Conservation (phyloP, 2,329 filamentous ascomycete genomes). For the Daldinia sp. region DNA sequence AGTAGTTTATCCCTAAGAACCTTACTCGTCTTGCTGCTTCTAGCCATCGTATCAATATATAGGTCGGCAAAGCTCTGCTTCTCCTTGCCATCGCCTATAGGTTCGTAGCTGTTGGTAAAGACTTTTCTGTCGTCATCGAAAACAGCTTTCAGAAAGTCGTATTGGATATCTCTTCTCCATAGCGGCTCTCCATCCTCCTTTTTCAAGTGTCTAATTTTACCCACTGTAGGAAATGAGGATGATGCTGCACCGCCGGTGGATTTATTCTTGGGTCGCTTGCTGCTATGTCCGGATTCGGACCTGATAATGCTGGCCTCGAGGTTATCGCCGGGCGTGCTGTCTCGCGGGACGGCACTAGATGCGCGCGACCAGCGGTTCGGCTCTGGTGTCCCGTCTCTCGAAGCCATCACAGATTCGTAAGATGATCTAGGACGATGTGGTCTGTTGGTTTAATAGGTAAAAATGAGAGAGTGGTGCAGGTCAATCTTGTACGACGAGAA, state of each 20-base stretch:
- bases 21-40: constrained; percentile 99
- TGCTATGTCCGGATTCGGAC: constrained; percentile 42
- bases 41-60: constrained; percentile 98
- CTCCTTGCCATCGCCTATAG: constrained; percentile 58
- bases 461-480: constrained; percentile 10
- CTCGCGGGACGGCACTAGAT: constrained; percentile 43
- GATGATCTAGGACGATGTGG: constrained; percentile 15
- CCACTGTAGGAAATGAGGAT: constrained; percentile 53
- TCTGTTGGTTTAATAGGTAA: constrained; percentile 6
- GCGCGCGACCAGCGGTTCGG: constrained; percentile 46
- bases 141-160: constrained; percentile 83
- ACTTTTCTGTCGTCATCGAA: constrained; percentile 80
- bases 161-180: constrained; percentile 90
- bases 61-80: constrained; percentile 91
- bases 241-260: constrained; percentile 38
- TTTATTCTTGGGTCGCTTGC: constrained; percentile 47
- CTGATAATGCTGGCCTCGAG: constrained; percentile 48
- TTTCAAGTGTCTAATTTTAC: constrained; percentile 86
- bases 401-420: constrained; percentile 43
- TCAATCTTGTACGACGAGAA: constrained; percentile 1
- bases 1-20: constrained; percentile 96
- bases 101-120: constrained; percentile 91
- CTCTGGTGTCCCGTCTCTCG: constrained; percentile 46
- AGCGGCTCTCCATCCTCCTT: constrained; percentile 90
- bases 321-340: constrained; percentile 43